Conservation (phyloP, 805 yeast species). For the Trichomonascus vanleenenianus region DNA sequence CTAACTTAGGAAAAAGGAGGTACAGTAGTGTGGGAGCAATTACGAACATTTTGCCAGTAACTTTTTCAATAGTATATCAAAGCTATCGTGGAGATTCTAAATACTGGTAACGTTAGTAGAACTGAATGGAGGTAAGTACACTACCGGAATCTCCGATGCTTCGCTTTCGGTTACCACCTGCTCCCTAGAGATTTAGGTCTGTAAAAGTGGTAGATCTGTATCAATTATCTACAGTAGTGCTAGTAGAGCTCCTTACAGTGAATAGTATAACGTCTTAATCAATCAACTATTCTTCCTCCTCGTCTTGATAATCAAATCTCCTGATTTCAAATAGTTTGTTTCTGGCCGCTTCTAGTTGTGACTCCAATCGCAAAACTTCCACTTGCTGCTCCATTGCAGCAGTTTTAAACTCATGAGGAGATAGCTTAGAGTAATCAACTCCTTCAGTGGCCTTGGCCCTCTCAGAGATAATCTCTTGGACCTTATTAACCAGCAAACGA, state of each 20-base stretch:
- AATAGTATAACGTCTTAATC: neutral
- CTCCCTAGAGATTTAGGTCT: too few relatives aligned
- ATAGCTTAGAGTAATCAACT: slow-evolving; percentile 58
- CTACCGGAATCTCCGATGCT: too few relatives aligned
- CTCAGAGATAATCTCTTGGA: slow-evolving; percentile 47
- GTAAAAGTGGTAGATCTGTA: too few relatives aligned
- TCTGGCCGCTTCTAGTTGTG: slow-evolving; percentile 61
- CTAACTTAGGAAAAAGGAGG: too few relatives aligned
- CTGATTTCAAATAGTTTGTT: slow-evolving; percentile 80
- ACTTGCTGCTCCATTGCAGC: slow-evolving; percentile 92
- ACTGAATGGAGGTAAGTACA: too few relatives aligned
- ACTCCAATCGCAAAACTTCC: slow-evolving; percentile 75
- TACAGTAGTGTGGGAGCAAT: too few relatives aligned
- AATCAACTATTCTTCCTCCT: slow-evolving; percentile 42
- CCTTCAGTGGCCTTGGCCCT: slow-evolving; percentile 33
- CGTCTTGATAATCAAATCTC: slow-evolving; percentile 66
- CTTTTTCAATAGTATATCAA: too few relatives aligned
- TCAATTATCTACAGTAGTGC: too few relatives aligned
- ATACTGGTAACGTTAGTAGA: too few relatives aligned
- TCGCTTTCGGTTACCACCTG: too few relatives aligned
- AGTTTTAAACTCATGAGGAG: slow-evolving; percentile 76
- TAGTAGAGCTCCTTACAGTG: neutral
- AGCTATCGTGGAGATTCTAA: too few relatives aligned
- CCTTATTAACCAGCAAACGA: slow-evolving; percentile 59
- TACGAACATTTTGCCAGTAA: too few relatives aligned